Evolutionary conservation across 2,329 filamentous ascomycete species (phyloP), one percentile per base, ranked within the genome.

Genomic region (Phaeomoniella chlamydospora): DNA sequence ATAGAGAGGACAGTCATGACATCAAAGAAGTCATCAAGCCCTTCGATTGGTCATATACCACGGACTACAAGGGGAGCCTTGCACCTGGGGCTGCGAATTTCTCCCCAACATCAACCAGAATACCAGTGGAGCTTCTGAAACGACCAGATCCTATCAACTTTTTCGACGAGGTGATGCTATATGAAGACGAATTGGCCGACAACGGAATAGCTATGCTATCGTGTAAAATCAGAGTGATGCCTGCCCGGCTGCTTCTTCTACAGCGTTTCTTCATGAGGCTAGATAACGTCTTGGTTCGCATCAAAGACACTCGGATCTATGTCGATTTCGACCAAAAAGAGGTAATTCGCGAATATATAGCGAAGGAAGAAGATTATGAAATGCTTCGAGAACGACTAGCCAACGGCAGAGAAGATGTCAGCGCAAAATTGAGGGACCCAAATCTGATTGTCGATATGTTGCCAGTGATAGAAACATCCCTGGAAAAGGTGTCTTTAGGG

Each of bases 41-140:
- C 3, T 98, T 92, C 55, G 90, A 98, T 62, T 98, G 90, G 90
- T 94, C 85, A 42, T 98, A 96, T 61, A 90, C 77, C 45, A 94
- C 88, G 22, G 71, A 78, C 45, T 98, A 94, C 59, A 71, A 70
- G 38, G 90, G 90, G 35, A 84, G 80, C 3, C 59, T 79, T 29
- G 50, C 51, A 26, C 48, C 47, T 2, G 38, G 38, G 4, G 39
- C 48, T 9, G 53, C 52, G 4, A 44, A 50, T 12, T 67, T 73
- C 39, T 34, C 41, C 3, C 45, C 61, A 37, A 49, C 59, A 13
- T 62, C 62, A 15, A 61, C 60, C 13, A 58, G 68, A 37, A 90
- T 98, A 42, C 87, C 90, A 3, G 70, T 94, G 38, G 84, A 88
- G 48, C 70, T 96, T 30, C 71, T 98, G 35, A 85, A 80, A 55